Conservation (phyloP, 2,329 filamentous ascomycete genomes). For the Zymoseptoria passerinii region DNA sequence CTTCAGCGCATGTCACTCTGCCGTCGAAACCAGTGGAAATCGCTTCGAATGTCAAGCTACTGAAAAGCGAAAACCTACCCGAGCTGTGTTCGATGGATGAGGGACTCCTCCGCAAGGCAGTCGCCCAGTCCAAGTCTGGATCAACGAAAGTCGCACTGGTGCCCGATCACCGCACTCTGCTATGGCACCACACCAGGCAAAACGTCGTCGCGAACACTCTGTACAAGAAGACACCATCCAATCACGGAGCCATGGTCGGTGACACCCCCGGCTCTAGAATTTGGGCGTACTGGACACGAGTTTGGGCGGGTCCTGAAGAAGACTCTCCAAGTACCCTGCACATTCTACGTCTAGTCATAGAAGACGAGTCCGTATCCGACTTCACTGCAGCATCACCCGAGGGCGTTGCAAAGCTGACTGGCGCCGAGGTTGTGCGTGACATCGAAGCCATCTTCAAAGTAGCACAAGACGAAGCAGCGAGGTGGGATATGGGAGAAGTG, state of each 20-base stretch:
- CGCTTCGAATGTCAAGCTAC: constrained; percentile 12
- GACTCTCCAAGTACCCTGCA: constrained; percentile 57
- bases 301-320: constrained; percentile 51
- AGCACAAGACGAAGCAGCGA: constrained; percentile 61
- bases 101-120: constrained; percentile 46
- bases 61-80: constrained; percentile 55
- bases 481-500: constrained; percentile 63
- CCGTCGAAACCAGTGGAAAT: constrained; percentile 24
- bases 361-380: constrained; percentile 38
- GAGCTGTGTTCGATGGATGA: constrained; percentile 59
- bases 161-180: constrained; percentile 59
- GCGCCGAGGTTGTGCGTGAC: constrained; percentile 34
- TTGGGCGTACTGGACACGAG: constrained; percentile 66
- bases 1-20: constrained; percentile 64
- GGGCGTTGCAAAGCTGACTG: constrained; percentile 11
- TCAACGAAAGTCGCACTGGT: constrained; percentile 50
- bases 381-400: constrained; percentile 19
- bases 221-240: constrained; percentile 47
- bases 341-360: constrained; percentile 60
- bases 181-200: constrained; percentile 75
- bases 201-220: constrained; percentile 64
- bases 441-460: constrained; percentile 57
- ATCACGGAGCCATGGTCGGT: constrained; percentile 64
- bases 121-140: constrained; percentile 33
- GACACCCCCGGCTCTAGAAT: constrained; percentile 46